Evolutionary conservation across 768 basidiomycete genomes (phyloP).

Genomic region (Fomitopsis serialis): DNA sequence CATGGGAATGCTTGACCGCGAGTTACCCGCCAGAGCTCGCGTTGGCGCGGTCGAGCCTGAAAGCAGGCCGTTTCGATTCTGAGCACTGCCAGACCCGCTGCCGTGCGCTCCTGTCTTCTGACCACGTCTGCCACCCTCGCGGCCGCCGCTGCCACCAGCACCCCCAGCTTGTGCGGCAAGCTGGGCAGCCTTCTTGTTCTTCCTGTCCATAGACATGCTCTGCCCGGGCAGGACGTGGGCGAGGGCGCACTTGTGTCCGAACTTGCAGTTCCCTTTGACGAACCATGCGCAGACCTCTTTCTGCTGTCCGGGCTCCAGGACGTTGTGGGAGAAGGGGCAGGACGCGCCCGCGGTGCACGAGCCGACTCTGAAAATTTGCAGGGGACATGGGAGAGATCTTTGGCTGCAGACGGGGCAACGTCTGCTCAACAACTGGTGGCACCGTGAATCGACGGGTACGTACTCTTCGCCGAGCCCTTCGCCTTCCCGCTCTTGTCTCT

Average conservation of each 20-base stretch:
- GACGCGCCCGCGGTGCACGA: constrained; percentile 90
- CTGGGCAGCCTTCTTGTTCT: constrained; percentile 94
- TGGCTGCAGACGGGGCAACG: constrained; percentile 38
- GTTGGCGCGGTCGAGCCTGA: constrained; percentile 69
- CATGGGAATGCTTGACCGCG: constrained; percentile 61
- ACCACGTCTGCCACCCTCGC: constrained; percentile 30
- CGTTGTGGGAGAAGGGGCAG: constrained; percentile 90
- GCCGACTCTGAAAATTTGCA: constrained; percentile 97
- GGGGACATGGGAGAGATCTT: constrained; percentile 92
- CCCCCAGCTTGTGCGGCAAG: constrained; percentile 38
- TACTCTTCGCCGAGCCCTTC: constrained; percentile 19
- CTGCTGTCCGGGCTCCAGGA: constrained; percentile 67
- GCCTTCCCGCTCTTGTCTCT: constrained; percentile 15
- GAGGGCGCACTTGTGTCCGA: constrained; percentile 81
- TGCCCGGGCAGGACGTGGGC: constrained; percentile 94
- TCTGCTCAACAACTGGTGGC: neutral
- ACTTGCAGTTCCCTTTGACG: constrained; percentile 88
- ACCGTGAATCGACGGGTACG: neutral
- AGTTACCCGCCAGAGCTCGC: constrained; percentile 35
- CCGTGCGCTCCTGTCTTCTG: constrained; percentile 17
- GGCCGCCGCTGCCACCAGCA: constrained; percentile 25
- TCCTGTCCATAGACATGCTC: constrained; percentile 91
- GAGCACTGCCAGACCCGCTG: constrained; percentile 9
- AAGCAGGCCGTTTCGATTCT: constrained; percentile 30
- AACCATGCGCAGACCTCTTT: constrained; percentile 88